Percentiles rank a stretch among this genome's conserved stretches.
Conservation (phyloP, 2,329 filamentous ascomycete genomes). For the Chrysoporthe puriensis region DNA sequence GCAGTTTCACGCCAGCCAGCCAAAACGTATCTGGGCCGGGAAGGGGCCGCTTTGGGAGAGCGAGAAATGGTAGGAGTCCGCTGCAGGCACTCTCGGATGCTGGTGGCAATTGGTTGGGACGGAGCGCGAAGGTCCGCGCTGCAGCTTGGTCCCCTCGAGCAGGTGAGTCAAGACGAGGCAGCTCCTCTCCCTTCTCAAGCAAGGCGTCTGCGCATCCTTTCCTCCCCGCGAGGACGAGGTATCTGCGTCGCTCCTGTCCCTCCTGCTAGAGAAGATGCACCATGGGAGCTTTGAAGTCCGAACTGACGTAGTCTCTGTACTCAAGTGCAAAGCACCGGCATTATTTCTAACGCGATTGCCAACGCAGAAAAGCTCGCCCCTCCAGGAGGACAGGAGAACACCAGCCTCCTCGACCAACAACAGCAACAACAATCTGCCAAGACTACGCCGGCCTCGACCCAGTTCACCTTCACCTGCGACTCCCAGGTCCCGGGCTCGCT, state of each 20-base stretch:
- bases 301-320: conserved; percentile 31
- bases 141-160: conserved; percentile 49
- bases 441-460: conserved; percentile 71
- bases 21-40: conserved; percentile 84
- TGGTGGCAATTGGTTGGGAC: conserved; percentile 58
- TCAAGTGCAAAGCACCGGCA: conserved; percentile 63
- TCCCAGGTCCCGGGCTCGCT: conserved; percentile 82
- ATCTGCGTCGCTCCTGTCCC: neutral
- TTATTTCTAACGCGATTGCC: conserved; percentile 90
- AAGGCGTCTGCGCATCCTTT: neutral
- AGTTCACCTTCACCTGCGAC: conserved; percentile 97
- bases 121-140: conserved; percentile 50
- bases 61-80: conserved; percentile 63
- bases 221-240: neutral
- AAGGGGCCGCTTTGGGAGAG: conserved; percentile 79
- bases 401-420: conserved; percentile 62
- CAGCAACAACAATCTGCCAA: conserved; percentile 61
- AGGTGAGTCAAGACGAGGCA: conserved; percentile 44
- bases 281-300: conserved; percentile 19
- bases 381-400: conserved; percentile 73
- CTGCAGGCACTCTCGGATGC: conserved; percentile 63
- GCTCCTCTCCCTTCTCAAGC: neutral
- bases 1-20: conserved; percentile 59
- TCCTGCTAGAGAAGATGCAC: neutral
- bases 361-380: conserved; percentile 75